Base-by-base conservation (phyloP, 495 filamentous ascomycete species). In the Monascus purpureus region DNA sequence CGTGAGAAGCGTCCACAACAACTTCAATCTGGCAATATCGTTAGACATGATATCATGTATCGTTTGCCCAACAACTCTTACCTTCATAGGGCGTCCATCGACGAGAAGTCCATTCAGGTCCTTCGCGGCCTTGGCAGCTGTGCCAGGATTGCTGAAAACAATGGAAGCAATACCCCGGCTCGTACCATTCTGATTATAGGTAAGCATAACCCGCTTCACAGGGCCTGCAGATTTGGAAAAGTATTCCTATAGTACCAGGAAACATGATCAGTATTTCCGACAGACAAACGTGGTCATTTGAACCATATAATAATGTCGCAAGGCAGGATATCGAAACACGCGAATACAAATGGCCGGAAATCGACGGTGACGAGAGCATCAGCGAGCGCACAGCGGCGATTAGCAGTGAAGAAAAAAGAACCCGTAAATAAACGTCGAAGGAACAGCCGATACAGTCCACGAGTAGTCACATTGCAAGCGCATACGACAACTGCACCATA, bases 21-120 rank as follows among this genome's bases (percentile, higher is more conserved):
- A 96, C 75, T 51, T 97, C 90, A 38, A 97, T 82, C 85, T 90
- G 33, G 25, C 11, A 4, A 2, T 7, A 20, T 13, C n/a, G 20
- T 61, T 49, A 60, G 45, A 31, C 33, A 23, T 18, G 22, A 5
- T 31, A 28, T 5, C 5, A 28, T 5, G 25, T n/a, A 9, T 7
- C 17, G 34, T 8, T 25, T 6, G 12, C 5, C 6, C 13, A 6
- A 17, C 12, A 13, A 13, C n/a, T 23, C 57, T 32, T 60, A 90
- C 85, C 75, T 86, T 94, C 68, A 97, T 87, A 6, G 86, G 82
- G 31, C 76, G 73, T 38, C 75, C 75, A 55, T 97, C 90, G 32
- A 97, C 82, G 12, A 83, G 70, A 33, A 94, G 70, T 35, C 83
- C 83, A 45, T 95, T 90, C 35, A 88, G 65, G n/a, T 72, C 67